Percentiles rank a stretch among this genome's conserved stretches.
These are phyloP conservation scores for Pseudogymnoascus sp. DNA, from an alignment of 2,329 filamentous ascomycete genomes.

Conservation along the genomic window DNA sequence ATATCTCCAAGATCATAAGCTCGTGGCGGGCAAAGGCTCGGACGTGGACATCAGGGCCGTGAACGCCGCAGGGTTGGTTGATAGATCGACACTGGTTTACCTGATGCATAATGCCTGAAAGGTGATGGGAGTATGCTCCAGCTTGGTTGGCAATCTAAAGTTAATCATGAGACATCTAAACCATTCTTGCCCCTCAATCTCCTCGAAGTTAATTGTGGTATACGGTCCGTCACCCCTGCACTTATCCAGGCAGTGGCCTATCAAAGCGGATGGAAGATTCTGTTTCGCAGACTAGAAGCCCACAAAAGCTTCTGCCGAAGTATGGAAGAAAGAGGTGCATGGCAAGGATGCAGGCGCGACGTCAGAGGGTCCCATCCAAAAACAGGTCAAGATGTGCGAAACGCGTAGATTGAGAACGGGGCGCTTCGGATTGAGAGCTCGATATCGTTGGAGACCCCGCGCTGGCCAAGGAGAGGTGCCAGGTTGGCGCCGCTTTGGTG, in stretches of 20 bases:
- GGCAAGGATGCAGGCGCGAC: neutral
- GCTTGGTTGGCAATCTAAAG: conserved; percentile 2
- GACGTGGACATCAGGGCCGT: conserved; percentile 5
- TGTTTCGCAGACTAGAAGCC: neutral
- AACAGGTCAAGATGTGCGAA: neutral
- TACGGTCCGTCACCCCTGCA: neutral
- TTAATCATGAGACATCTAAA: conserved; percentile 5
- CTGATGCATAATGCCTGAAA: conserved; percentile 7
- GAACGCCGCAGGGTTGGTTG: neutral
- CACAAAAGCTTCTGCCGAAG: conserved; percentile 6
- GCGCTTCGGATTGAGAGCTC: conserved; percentile 4
- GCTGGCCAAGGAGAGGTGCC: neutral
- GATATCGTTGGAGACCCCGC: neutral
- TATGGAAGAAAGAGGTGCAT: neutral
- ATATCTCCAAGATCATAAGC: neutral
- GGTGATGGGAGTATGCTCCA: neutral
- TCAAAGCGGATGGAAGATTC: neutral
- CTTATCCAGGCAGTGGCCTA: neutral
- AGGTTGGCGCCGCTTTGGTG: neutral
- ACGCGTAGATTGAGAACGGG: neutral
- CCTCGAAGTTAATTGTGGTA: conserved; percentile 1
- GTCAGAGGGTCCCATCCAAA: neutral
- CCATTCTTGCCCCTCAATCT: conserved; percentile 1
- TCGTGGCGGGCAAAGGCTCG: neutral
- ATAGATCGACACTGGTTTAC: neutral